These are phyloP conservation scores for Isoetes taiwanensis DNA, from an alignment of 75 land plant genomes.

Conservation along the genomic window DNA sequence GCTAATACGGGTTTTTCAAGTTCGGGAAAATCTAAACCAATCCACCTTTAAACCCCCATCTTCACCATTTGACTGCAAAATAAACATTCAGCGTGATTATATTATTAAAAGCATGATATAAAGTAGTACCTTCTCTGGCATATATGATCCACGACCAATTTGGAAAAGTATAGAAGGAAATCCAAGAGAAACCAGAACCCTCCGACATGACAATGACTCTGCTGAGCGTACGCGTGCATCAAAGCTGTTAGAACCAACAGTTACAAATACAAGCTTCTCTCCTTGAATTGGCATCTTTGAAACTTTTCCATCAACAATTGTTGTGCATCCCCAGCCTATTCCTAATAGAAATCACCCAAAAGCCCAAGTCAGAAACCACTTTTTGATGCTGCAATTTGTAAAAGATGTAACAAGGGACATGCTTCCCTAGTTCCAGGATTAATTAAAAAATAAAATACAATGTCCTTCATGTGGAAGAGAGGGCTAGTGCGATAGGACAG, in stretches of 20 bases:
- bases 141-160: slow-evolving; percentile 68
- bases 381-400: too few relatives aligned
- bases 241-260: slow-evolving; percentile 85
- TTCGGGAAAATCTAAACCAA: slow-evolving; percentile 66
- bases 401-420: too few relatives aligned
- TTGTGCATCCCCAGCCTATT: too few relatives aligned
- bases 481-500: too few relatives aligned
- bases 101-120: not conserved
- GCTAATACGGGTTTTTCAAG: slow-evolving; percentile 42
- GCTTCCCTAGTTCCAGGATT: too few relatives aligned
- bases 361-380: too few relatives aligned
- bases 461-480: too few relatives aligned
- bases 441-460: too few relatives aligned
- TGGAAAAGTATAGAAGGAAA: slow-evolving; percentile 77
- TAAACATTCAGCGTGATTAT: not conserved
- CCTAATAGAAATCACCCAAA: too few relatives aligned
- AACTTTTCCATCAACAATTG: too few relatives aligned
- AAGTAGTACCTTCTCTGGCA: slow-evolving; percentile 53
- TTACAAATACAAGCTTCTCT: slow-evolving; percentile 92
- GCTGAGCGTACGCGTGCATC: slow-evolving; percentile 61
- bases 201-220: slow-evolving; percentile 35
- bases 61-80: slow-evolving; percentile 38
- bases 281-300: too few relatives aligned
- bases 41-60: slow-evolving; percentile 49
- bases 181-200: slow-evolving; percentile 35